Evolutionary conservation across 495 filamentous ascomycete species (phyloP).

Genomic region (Aspergillus kassunensis): DNA sequence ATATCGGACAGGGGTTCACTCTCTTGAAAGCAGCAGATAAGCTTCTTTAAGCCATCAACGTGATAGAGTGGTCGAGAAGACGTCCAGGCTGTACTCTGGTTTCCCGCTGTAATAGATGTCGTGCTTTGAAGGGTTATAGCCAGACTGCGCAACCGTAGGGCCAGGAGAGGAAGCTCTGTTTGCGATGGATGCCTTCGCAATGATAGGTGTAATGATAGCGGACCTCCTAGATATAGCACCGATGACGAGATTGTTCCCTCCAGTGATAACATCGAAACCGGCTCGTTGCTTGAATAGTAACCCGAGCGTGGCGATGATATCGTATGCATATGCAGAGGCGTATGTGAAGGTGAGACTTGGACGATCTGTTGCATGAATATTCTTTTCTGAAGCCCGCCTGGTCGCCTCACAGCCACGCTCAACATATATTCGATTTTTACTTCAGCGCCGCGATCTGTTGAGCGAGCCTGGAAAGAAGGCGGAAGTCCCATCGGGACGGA

Average conservation of each 20-base stretch:
- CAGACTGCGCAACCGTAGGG: not conserved
- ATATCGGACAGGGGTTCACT: not conserved
- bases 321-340: not conserved
- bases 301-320: not conserved
- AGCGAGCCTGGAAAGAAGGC: not conserved
- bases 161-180: not conserved
- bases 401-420: not conserved
- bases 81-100: not conserved
- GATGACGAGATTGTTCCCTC: constrained; percentile 3
- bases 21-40: not conserved
- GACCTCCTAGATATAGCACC: not conserved
- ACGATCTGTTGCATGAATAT: not conserved
- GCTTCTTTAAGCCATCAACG: not conserved
- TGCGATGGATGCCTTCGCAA: not conserved
- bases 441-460: not conserved
- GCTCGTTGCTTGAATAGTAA: not conserved
- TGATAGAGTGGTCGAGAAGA: not conserved
- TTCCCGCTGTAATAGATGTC: not conserved
- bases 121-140: constrained; percentile 2
- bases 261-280: not conserved
- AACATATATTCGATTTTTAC: not conserved
- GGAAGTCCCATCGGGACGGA: not conserved
- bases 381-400: not conserved
- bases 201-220: not conserved
- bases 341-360: not conserved